Base-by-base conservation (phyloP, 2,329 filamentous ascomycete genomes). In the Canariomyces notabilis region DNA sequence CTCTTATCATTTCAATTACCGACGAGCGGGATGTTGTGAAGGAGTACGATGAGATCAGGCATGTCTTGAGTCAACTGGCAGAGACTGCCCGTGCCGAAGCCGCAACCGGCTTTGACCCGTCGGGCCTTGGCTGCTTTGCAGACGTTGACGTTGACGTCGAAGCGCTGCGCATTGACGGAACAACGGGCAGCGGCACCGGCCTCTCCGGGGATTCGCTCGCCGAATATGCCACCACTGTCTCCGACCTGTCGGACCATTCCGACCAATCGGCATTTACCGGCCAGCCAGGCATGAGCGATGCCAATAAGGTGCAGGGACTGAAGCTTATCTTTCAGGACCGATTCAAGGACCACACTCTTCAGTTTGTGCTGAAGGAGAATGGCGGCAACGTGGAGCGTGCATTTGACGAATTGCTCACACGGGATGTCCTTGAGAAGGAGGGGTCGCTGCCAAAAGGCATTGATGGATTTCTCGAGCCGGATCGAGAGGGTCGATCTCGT, bases 351-450 rank as follows among this genome's bases (percentile, higher is more conserved):
- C 79, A 82, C 38, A 83, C 87, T 34, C 74, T 95, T 21, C 69
- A 71, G 34, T 77, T 82, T 52, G 79, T 82, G 0, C 66, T 95
- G 41, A 79, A 78, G 54, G 87, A 87, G 58, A 79, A 74, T 22
- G 73, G 77, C 9, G 79, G 83, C 0, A 79, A 88, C 54, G 77
- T 87, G 32, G 78, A 82, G 48, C 72, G 74, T 12, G 80, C 88
- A 1, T 82, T 94, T 51, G 89, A 95, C 57, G 82, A 89, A 48
- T 70, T 97, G 11, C 75, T 96, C 23, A 94, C 86, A 54, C 74
- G 88, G 12, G 80, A 86, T 16, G 89, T 84, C 59, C 81, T 96
- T 4, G 80, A 88, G 48, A 80, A 89, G 46, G 76, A 73, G 1
- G 77, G 77, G 0, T 72, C 79, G 44, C 71, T 76, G 1, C 70